Base-by-base conservation (phyloP, 148 eudicot genomes). In the Salicornia ramosissima region DNA sequence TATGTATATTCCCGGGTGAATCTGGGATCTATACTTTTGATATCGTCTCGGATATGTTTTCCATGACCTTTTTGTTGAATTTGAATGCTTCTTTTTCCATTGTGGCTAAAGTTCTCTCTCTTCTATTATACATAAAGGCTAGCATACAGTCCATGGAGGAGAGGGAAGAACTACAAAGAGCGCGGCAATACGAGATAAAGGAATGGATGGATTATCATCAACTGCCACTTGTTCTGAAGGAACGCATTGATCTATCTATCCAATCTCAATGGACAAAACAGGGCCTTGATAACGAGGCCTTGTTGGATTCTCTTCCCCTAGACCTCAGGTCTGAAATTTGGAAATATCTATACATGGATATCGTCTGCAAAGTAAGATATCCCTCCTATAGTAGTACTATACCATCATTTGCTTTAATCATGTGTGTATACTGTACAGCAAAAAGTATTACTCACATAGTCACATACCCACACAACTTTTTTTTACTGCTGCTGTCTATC, bases 121-220 rank as follows among this genome's bases (percentile, higher is more conserved):
- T 29, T 40, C 24, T 63, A n/a, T 31, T 33, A 33, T 59, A 16
- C 5, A 63, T 63, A 63, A 63, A 63, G 66, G 66, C 50, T 10
- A 30, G 66, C 50, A 63, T 63, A 63, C 66, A 63, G 30, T 63
- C 66, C 5, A 24, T 63, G 66, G 66, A 63, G 18, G 66, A 63
- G 9, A 40, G 18, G 2, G 66, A 63, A 63, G 66, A 63, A 12
- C 66, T 21, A 24, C 66, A 63, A 3, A 40, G 50, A 24, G 49
- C 47, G 12, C 39, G 66, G 13, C 66, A 40, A 22, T n/a, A 49
- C 10, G 49, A 63, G 10, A 8, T 63, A 22, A 39, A 63, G 30
- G 66, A 65, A 28, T 65, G 69, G 69, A 47, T 65, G 55, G 54
- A 46, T 65, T 65, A 47, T 40, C 69, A 65, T 65, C 54, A 66